phyloP scores from a whole-genome alignment of 2,329 filamentous ascomycete species.

The Niveomyces coronatus region DNA sequence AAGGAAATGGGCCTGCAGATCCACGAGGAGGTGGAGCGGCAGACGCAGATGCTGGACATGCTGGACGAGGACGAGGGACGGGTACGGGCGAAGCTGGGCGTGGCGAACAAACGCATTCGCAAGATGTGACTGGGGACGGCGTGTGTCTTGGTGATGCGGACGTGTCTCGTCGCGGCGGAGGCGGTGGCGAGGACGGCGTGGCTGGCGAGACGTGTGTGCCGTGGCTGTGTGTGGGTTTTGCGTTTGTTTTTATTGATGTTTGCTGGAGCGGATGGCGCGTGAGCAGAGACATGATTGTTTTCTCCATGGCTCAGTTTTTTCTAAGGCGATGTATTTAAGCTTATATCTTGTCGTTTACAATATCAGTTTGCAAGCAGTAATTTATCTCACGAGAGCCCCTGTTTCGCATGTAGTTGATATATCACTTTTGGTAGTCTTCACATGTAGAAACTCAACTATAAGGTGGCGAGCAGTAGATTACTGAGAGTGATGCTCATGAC shows the following conservation, averaged over 20 bases:
- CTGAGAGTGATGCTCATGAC: too few relatives aligned
- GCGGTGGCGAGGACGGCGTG: slow-evolving; percentile 23
- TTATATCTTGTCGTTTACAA: too few relatives aligned
- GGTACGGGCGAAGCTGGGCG: slow-evolving; percentile 56
- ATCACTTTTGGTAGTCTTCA: too few relatives aligned
- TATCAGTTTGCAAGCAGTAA: too few relatives aligned
- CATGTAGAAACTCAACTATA: too few relatives aligned
- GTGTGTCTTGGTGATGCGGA: slow-evolving; percentile 16
- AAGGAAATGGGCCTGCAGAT: slow-evolving; percentile 71
- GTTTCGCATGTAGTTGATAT: too few relatives aligned
- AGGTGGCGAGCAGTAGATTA: too few relatives aligned
- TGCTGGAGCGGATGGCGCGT: background rate
- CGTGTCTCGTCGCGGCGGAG: slow-evolving; percentile 19
- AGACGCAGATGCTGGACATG: slow-evolving; percentile 59
- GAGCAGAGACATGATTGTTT: background rate
- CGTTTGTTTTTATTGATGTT: background rate
- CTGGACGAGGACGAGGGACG: slow-evolving; percentile 57
- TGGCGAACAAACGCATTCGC: slow-evolving; percentile 62
- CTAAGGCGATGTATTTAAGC: too few relatives aligned
- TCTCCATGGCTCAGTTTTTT: too few relatives aligned
- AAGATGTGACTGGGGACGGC: slow-evolving; percentile 43
- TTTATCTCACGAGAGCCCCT: too few relatives aligned
- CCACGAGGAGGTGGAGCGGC: slow-evolving; percentile 59
- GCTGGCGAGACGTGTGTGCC: slow-evolving; percentile 15
- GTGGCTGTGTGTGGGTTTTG: slow-evolving; percentile 12